Base-by-base conservation (phyloP, 2,329 filamentous ascomycete species). In the Xylariaceae sp. region DNA sequence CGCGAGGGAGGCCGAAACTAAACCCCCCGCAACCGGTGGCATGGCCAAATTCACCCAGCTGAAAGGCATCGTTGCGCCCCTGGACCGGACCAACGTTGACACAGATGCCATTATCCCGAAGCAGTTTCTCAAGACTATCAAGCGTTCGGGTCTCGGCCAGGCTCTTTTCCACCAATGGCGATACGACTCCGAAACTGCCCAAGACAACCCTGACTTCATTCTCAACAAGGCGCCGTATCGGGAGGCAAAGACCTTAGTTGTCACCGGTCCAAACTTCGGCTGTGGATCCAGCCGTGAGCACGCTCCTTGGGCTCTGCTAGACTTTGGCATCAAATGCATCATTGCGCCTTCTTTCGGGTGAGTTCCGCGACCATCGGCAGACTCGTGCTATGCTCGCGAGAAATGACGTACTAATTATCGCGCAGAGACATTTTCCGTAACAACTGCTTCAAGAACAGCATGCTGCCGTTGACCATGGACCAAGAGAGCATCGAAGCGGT, bases 371-470 rank as follows among this genome's bases (percentile, higher is more conserved):
- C 37, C 26, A 20, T 16, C 6, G 14, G 29, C 48, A n/a, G 21
- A 42, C 18, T 2, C 10, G 9, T 6, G 18, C 6, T n/a, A 41
- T 44, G 7, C 19, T 20, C 3, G 41, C 10, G 2, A 20, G 18
- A 18, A 44, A 20, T 14, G 32, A 37, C 12, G 32, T 37, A 37
- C 32, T 37, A 16, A 37, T 16, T 37, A 7, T 45, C 19, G 14
- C 14, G 16, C 18, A 51, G 41, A 56, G 91, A 96, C 71, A 99
- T 99, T 75, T 97, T 97, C 86, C 96, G 93, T 85, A 97, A 96
- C 85, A 99, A 99, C 81, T 95, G 90, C n/a, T 98, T 97, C 85
- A 98, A 99, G 84, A 99, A 99, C 79, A 93, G 93, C 79, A 98
- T 98, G 95, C 81, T 98, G 61, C 93, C 93, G 46, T 86, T 98